Evolutionary conservation across 2,329 filamentous ascomycete genomes (phyloP).

Genomic region (Xylariaceae sp.): DNA sequence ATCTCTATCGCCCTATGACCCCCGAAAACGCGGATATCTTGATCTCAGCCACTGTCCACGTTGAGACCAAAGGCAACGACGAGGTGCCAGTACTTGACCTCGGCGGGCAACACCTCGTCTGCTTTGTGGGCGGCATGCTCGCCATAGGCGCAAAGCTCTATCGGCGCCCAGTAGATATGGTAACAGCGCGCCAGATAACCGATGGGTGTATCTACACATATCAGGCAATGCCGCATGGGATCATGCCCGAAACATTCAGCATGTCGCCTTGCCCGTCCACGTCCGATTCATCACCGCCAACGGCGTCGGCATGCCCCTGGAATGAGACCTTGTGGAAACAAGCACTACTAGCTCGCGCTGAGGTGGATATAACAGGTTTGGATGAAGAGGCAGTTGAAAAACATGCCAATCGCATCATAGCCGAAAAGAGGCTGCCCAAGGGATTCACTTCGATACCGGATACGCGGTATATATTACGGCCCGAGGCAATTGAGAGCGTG

Average conservation of each 20-base stretch:
- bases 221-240: slow-evolving; percentile 41
- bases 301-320: slow-evolving; percentile 22
- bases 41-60: slow-evolving; percentile 46
- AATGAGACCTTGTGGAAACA: slow-evolving; percentile 24
- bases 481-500: slow-evolving; percentile 29
- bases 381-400: too few species aligned
- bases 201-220: slow-evolving; percentile 53
- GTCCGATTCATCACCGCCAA: background rate
- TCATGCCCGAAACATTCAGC: slow-evolving; percentile 50
- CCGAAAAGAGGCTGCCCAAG: slow-evolving; percentile 18
- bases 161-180: slow-evolving; percentile 37
- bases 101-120: slow-evolving; percentile 44
- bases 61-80: slow-evolving; percentile 4
- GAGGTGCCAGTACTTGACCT: slow-evolving; percentile 31
- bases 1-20: slow-evolving; percentile 63
- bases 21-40: slow-evolving; percentile 56
- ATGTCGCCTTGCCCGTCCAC: slow-evolving; percentile 37
- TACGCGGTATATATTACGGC: slow-evolving; percentile 24
- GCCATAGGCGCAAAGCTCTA: slow-evolving; percentile 46
- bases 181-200: slow-evolving; percentile 41
- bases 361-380: slow-evolving; percentile 2
- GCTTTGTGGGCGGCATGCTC: slow-evolving; percentile 50
- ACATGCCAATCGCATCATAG: slow-evolving; percentile 17
- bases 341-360: too few species aligned
- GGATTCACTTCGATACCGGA: slow-evolving; percentile 25